Base-by-base conservation (phyloP, 495 filamentous ascomycete genomes). In the Xylaria telfairii region DNA sequence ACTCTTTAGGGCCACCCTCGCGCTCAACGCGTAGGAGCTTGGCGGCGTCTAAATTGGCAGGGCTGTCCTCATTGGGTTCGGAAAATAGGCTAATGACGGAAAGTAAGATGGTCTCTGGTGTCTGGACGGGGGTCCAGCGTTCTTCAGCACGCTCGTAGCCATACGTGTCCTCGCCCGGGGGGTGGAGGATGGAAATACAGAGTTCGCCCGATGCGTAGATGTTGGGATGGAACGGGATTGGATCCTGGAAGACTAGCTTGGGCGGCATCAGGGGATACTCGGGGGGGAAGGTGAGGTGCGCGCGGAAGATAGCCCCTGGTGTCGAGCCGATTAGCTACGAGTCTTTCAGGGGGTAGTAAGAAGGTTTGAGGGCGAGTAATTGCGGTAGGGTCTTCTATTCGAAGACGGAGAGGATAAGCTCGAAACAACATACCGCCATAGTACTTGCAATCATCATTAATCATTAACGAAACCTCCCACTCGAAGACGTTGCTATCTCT, bases 391-490 rank as follows among this genome's bases (percentile, higher is more conserved):
- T 49, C n/a, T 47, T 47, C 19, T n/a, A 1, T 49, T 46, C 26
- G 24, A 13, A n/a, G 24, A 65, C 7, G 13, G 63, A 28, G 42
- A 32, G n/a, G 41, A 61, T 46, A 37, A 37, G 34, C 3, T 37
- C 3, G 3, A 34, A 63, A 32, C 12, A 59, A 74, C 77, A 39
- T 82, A 90, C 83, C 96, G 73, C 95, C 96, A 76, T 98, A 99
- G 76, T 93, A 91, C 81, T 96, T 95, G 81, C 93, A 95, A 74
- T 99, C 96, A 76, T 99, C 96, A 39, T 87, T 92, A 75, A 99
- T 96, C 96, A 99, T 99, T 42, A 99, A 88, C 92, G 97, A 97
- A 19, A 99, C 94, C 80, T 98, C 95, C 96, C 96, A 99, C 84
- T 98, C 92, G 73, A 97, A 98, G n/a, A 98, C 91, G 77, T 97